A percentile compares a stretch with the other conserved stretches of the same genome.
Evolutionary conservation across 2,329 filamentous ascomycete species (phyloP).

Genomic region (Rugonectria rugulosa): DNA sequence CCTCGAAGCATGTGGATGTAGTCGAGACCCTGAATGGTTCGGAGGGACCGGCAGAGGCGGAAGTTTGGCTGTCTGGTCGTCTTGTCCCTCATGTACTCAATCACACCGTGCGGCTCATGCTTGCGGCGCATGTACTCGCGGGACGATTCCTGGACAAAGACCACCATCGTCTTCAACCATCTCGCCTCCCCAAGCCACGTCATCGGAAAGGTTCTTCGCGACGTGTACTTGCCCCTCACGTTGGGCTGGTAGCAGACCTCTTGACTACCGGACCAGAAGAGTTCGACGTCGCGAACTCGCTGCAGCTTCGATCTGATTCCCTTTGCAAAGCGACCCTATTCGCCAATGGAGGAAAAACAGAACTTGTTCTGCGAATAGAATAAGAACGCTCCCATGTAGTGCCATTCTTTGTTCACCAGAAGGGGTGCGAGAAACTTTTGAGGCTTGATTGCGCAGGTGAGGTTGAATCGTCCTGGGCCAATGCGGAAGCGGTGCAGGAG

Average conservation of each 20-base stretch:
- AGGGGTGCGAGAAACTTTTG: constrained; percentile 48
- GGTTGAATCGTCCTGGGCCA: constrained; percentile 38
- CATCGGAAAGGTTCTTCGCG: constrained; percentile 48
- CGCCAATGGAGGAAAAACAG: constrained; percentile 61
- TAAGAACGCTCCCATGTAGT: constrained; percentile 49
- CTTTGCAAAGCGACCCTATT: constrained; percentile 55
- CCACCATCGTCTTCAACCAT: constrained; percentile 49
- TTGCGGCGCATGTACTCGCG: constrained; percentile 42
- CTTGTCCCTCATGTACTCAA: not conserved
- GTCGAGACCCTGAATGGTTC: constrained; percentile 36
- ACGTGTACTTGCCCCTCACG: constrained; percentile 39
- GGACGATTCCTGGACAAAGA: constrained; percentile 51
- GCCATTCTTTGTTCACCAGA: constrained; percentile 50
- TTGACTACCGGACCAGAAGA: constrained; percentile 52
- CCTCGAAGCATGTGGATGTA: constrained; percentile 42
- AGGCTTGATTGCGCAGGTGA: constrained; percentile 46
- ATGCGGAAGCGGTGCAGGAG: constrained; percentile 52
- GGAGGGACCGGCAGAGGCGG: not conserved
- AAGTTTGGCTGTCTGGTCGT: not conserved
- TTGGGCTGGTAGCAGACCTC: constrained; percentile 33
- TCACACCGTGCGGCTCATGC: constrained; percentile 43
- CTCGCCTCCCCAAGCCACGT: constrained; percentile 45
- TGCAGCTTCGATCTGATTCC: constrained; percentile 52
- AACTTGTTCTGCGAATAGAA: constrained; percentile 61
- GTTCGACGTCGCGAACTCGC: constrained; percentile 54